These are phyloP conservation scores for Fragosphaeria purpurea DNA, from an alignment of 2,329 filamentous ascomycete species.

Conservation along the genomic window DNA sequence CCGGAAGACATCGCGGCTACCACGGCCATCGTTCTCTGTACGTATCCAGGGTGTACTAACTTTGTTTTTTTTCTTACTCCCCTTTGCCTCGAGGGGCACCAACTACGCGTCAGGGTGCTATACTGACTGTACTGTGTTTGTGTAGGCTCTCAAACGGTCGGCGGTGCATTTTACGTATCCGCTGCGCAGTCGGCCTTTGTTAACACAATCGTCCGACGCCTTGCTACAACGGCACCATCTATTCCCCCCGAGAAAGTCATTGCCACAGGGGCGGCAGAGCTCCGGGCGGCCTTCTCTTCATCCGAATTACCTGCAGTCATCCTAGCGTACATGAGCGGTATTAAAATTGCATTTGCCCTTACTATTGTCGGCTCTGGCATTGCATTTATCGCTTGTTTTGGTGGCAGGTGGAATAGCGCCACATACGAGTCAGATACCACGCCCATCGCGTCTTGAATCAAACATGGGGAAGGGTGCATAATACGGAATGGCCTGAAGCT, in stretches of 20 bases:
- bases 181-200: constrained; percentile 18
- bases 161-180: constrained; percentile 35
- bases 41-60: background rate
- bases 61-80: too few relatives aligned
- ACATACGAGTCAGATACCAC: background rate
- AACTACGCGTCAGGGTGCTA: too few relatives aligned
- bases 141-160: constrained; percentile 50
- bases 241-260: constrained; percentile 16
- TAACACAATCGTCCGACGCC: constrained; percentile 21
- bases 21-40: constrained; percentile 25
- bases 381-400: constrained; percentile 20
- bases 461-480: background rate
- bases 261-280: constrained; percentile 33
- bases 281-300: constrained; percentile 35
- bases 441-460: background rate
- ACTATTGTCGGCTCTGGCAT: constrained; percentile 6
- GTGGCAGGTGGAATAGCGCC: constrained; percentile 6
- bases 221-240: constrained; percentile 11
- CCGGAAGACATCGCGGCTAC: constrained; percentile 26
- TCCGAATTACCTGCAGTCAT: constrained; percentile 39
- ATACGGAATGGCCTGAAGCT: background rate
- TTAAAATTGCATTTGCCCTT: constrained; percentile 17
- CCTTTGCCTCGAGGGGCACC: too few relatives aligned
- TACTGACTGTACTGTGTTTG: background rate
- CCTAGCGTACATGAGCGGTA: constrained; percentile 41